Base-by-base conservation (phyloP, 2,329 filamentous ascomycete genomes). In the Alternaria sp. region DNA sequence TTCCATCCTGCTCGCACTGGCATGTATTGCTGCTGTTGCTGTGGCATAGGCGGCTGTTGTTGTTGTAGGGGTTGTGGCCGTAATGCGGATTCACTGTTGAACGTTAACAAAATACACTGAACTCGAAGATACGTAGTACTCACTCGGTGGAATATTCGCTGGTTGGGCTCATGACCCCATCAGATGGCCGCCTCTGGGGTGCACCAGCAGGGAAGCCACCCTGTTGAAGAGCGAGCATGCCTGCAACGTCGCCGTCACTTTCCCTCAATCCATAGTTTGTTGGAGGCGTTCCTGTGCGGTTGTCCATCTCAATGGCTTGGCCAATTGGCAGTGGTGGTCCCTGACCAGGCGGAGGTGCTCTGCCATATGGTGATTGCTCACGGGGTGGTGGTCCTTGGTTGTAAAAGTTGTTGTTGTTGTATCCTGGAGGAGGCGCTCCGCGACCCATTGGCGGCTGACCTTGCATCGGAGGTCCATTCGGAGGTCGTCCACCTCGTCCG, bases 291-390 rank as follows among this genome's bases (percentile, higher is more conserved):
- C 73, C 74, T 25, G 60, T 70, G 50, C 84, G 83, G 34, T 90
- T 89, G 75, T 94, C 90, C 92, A 96, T 94, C 76, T 95, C 93
- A 54, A 93, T 86, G 3, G 90, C 88, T 72, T 90, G 89, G 10
- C 89, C 89, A 12, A 89, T 81, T 3, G 53, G 57, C 57, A 60
- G 50, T 32, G 50, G 53, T 14, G 79, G 76, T 65, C 72, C 71
- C 10, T 69, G 69, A 11, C 72, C 72, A 25, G 72, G 75, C 6
- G 89, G 89, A 16, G 89, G 88, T 10, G 87, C 89, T 64, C 87
- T 83, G n/a, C 74, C 77, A 59, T 83, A 82, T 11, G 76, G 78
- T 20, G 77, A 76, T 18, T 62, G 65, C 4, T 76, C 74, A 38
- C 76, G 72, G 22, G 78, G 76, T 12, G 79, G 80, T 2, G 84